Base-by-base conservation (phyloP, 1,284 basidiomycete species). In the Ustilago loliicola region DNA sequence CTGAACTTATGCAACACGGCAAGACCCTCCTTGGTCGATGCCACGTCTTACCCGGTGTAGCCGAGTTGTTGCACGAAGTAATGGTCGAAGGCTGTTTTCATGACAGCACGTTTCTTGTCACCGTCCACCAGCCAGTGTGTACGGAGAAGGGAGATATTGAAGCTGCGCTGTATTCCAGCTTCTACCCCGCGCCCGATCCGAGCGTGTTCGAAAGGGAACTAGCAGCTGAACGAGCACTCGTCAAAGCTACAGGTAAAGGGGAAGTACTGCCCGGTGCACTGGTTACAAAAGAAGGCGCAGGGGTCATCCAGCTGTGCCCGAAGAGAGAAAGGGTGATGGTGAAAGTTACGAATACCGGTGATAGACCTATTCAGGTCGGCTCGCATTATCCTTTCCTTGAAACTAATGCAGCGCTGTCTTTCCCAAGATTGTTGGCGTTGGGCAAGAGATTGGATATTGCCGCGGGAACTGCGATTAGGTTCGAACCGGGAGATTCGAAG, bases 401-500 rank as follows among this genome's bases (percentile, higher is more conserved):
- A 87, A 93, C 93, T 17, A 99, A 99, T 87, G 87, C 91, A 1
- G 88, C 90, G 0, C 90, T 99, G 8, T 88, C 89, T 2, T 98
- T 99, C 81, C 95, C 98, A 87, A 91, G 97, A 17, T 87, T 88
- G 1, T 89, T 91, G 62, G 91, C 95, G 0, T 92, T 96, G 69
- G 94, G 93, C 4, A 95, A 91, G 82, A 90, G 93, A 19, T 91
- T 99, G 3, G 95, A 99, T 86, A 96, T 98, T 58, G 89, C 95
- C 0, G 92, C 97, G 0, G 96, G 95, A 8, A 98, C 95, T 0
- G 96, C 97, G 1, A 93, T 98, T 6, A 91, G 97, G 21, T 99
- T 99, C 85, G 97, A 99, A 85, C 96, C 97, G 0, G 95, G 95
- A 9, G 94, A 97, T 82, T 87, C 88, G 30, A 95, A 95, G 88